A percentile compares a stretch with the other conserved stretches of the same genome.
These are phyloP conservation scores for Malbranchea cinnamomea DNA, from an alignment of 2,329 filamentous ascomycete genomes.

Conservation along the genomic window DNA sequence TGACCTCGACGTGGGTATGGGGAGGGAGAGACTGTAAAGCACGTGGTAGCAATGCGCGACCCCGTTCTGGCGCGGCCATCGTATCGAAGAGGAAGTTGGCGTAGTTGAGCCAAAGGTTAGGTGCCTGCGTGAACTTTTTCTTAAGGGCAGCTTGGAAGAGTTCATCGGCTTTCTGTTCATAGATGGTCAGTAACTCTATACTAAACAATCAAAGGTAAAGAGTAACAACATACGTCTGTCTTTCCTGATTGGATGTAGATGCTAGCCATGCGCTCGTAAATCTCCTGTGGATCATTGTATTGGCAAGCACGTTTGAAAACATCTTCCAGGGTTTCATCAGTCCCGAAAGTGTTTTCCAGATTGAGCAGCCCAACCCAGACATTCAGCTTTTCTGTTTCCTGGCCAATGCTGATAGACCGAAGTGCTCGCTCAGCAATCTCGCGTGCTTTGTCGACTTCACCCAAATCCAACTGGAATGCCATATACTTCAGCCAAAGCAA, in stretches of 20 bases:
- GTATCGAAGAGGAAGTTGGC: constrained; percentile 80
- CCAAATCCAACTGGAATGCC: constrained; percentile 92
- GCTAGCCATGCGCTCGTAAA: constrained; percentile 77
- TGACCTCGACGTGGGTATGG: constrained; percentile 56
- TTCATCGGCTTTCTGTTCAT: constrained; percentile 61
- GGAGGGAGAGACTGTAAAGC: constrained; percentile 69
- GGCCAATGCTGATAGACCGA: constrained; percentile 76
- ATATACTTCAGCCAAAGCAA: constrained; percentile 93
- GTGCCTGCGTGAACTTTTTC: constrained; percentile 74
- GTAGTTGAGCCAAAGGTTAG: constrained; percentile 85
- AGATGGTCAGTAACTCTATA: constrained; percentile 11
- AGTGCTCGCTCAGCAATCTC: constrained; percentile 83
- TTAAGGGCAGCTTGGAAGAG: constrained; percentile 78
- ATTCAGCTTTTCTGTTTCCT: constrained; percentile 85
- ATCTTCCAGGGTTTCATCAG: constrained; percentile 64
- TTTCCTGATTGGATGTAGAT: constrained; percentile 92
- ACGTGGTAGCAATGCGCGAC: constrained; percentile 62
- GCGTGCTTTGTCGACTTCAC: constrained; percentile 74
- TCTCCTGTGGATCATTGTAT: constrained; percentile 81
- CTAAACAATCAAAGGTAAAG: background rate
- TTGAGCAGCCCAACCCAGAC: constrained; percentile 93
- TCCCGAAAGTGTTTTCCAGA: constrained; percentile 80
- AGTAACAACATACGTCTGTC: constrained; percentile 50
- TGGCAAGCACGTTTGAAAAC: constrained; percentile 86
- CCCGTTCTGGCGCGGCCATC: constrained; percentile 52